These are phyloP conservation scores for Kodamaea jinghongensis DNA, from an alignment of 805 yeast genomes.

Conservation along the genomic window DNA sequence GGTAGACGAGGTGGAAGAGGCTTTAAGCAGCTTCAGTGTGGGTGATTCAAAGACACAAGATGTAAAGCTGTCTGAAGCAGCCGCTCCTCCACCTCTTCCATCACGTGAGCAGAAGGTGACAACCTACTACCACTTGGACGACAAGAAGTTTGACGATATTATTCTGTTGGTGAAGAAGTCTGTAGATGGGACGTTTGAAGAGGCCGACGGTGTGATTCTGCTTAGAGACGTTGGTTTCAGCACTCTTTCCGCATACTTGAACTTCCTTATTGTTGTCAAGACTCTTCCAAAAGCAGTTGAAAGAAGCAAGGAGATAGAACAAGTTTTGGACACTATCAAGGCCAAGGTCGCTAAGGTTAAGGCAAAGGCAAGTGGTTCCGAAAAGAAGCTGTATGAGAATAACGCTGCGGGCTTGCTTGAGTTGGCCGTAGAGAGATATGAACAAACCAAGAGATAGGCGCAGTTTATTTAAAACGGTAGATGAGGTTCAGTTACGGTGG, in stretches of 20 bases:
- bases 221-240: constrained; percentile 32
- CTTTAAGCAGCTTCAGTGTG: background rate
- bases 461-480: too few relatives aligned
- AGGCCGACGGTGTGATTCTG: constrained; percentile 14
- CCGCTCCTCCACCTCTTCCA: constrained; percentile 34
- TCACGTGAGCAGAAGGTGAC: constrained; percentile 16
- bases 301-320: constrained; percentile 15
- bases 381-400: constrained; percentile 16
- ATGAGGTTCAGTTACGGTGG: too few relatives aligned
- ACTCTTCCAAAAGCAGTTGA: constrained; percentile 17
- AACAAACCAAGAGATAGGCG: too few relatives aligned
- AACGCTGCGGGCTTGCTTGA: constrained; percentile 35
- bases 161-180: constrained; percentile 2
- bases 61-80: background rate
- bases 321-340: constrained; percentile 10
- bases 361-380: constrained; percentile 6
- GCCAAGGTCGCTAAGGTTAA: constrained; percentile 12
- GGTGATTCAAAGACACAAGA: background rate
- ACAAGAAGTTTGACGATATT: constrained; percentile 6
- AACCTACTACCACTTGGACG: constrained; percentile 6
- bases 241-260: constrained; percentile 53
- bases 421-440: constrained; percentile 32
- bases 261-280: constrained; percentile 44
- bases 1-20: constrained; percentile 3
- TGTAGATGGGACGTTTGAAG: constrained; percentile 11